Evolutionary conservation across 2,329 filamentous ascomycete genomes (phyloP), one percentile per base, ranked within the genome.

Genomic region (Botrytis tulipae): DNA sequence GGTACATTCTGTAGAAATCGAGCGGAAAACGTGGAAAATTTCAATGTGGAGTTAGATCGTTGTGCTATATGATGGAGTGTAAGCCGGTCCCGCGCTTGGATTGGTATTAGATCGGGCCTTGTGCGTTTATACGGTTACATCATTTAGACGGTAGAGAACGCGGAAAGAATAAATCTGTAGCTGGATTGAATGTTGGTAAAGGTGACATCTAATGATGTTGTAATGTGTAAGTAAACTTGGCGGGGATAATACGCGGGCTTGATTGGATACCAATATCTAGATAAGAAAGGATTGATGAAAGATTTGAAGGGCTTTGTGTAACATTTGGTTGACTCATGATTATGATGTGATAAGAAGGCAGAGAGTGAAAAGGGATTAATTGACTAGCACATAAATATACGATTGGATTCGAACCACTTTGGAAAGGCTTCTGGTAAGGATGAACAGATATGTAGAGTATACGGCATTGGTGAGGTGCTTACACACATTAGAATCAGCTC

Each of bases 11-110:
- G 44, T 44, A 46, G 35, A 68, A 66, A 72, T 72, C 62, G 62
- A 68, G 62, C 40, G 67, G 62, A 68, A 72, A 72, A 72, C 70
- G 70, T 72, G 70, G 70, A 48, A 42, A 32, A 18, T 35, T 9
- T 22, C 14, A 29, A 32, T 32, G 62, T 68, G 62, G 9, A 12
- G 35, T 37, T 35, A 57, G 70, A 67, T 67, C 46, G 61, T 29
- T 18, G 61, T 67, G 46, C 65, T 29, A 29, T 22, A 37, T 67
- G 62, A 68, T 54, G 70, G 70, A 71, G 70, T 72, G 10, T n/a
- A 22, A 25, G 16, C 62, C 62, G 70, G 29, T 66, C 51, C 62
- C 61, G 70, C 51, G 40, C 10, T 22, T 63, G 65, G 42, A 42
- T 65, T 32, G 51, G 42, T 25, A 25, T 66, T 32, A 63, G 22